These are phyloP conservation scores for Amanita molliuscula DNA, from an alignment of 768 basidiomycete species.

Conservation along the genomic window DNA sequence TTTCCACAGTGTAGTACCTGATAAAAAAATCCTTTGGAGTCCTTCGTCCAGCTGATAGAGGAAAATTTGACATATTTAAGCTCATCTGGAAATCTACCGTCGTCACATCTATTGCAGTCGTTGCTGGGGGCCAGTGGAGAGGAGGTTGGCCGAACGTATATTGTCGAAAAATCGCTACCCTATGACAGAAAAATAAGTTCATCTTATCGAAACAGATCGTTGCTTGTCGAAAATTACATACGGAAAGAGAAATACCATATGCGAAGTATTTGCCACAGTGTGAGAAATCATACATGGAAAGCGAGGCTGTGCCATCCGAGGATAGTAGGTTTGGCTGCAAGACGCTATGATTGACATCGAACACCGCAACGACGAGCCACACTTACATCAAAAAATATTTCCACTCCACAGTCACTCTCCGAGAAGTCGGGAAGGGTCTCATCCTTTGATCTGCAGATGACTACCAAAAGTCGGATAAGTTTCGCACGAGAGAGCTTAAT, in stretches of 20 bases:
- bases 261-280: conserved; percentile 62
- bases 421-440: conserved; percentile 44
- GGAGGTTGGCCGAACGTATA: conserved; percentile 57
- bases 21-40: conserved; percentile 80
- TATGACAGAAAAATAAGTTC: conserved; percentile 15
- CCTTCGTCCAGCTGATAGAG: conserved; percentile 60
- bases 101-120: conserved; percentile 32
- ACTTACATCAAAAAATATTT: conserved; percentile 73
- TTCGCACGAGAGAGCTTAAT: background rate
- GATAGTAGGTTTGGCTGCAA: conserved; percentile 61
- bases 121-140: conserved; percentile 39
- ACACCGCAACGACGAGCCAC: background rate
- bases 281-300: conserved; percentile 52
- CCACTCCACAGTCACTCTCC: conserved; percentile 36
- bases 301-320: conserved; percentile 61
- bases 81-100: conserved; percentile 50
- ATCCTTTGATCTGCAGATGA: conserved; percentile 51
- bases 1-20: conserved; percentile 27
- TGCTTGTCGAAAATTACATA: conserved; percentile 20
- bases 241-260: conserved; percentile 67
- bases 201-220: conserved; percentile 4
- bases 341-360: conserved; percentile 6
- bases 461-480: conserved; percentile 20
- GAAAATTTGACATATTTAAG: conserved; percentile 74
- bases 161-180: conserved; percentile 67